Percentiles rank a stretch among this genome's conserved stretches.
Evolutionary conservation across 2,329 filamentous ascomycete species (phyloP).

Genomic region (Trichoderma arundinaceum): DNA sequence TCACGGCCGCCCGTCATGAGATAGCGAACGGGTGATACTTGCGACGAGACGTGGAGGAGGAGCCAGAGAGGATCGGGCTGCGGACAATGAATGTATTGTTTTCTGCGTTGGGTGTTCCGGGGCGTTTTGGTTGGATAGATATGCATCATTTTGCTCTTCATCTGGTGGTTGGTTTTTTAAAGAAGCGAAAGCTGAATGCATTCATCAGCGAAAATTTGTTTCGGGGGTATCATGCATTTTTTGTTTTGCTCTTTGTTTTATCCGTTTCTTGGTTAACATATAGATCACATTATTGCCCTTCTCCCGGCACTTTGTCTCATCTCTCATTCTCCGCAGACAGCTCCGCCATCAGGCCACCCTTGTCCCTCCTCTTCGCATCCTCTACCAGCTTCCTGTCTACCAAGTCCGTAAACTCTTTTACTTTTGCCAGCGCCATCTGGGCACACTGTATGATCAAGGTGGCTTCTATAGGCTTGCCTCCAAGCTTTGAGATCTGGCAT

Average conservation of each 20-base stretch:
- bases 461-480: conserved; percentile 82
- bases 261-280: conserved; percentile 5
- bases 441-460: conserved; percentile 77
- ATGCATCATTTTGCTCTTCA: conserved; percentile 17
- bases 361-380: conserved; percentile 78
- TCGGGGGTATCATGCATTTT: conserved; percentile 42
- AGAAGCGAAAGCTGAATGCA: background rate
- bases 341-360: conserved; percentile 79
- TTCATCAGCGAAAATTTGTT: conserved; percentile 23
- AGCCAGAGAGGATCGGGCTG: background rate
- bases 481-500: conserved; percentile 89
- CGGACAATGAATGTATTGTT: background rate
- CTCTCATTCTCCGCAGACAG: conserved; percentile 84
- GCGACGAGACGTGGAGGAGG: background rate
- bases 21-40: conserved; percentile 52
- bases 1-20: conserved; percentile 90
- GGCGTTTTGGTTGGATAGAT: conserved; percentile 28
- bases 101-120: conserved; percentile 1
- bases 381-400: conserved; percentile 76
- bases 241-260: conserved; percentile 33
- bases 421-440: conserved; percentile 74
- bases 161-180: conserved; percentile 10
- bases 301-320: conserved; percentile 33
- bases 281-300: conserved; percentile 17
- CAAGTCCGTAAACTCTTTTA: conserved; percentile 76